Percentiles rank a stretch among this genome's conserved stretches.
phyloP scores from a whole-genome alignment of 148 eudicot species.

The Rhododendron kiyosumense region DNA sequence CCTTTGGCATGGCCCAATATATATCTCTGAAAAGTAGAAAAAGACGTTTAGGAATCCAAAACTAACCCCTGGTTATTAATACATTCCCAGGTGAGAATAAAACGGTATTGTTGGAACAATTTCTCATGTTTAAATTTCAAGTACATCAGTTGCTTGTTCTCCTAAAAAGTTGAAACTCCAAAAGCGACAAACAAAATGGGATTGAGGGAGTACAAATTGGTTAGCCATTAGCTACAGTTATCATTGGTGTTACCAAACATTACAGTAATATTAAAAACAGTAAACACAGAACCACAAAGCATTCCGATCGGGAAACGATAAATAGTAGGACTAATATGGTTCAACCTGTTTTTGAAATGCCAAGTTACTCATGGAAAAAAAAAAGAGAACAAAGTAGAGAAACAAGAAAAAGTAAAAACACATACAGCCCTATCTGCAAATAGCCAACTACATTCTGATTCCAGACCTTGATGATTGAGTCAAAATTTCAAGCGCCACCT shows the following conservation, averaged over 20 bases:
- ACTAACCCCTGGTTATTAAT: not conserved
- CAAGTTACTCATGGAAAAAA: not conserved
- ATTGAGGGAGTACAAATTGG: not conserved
- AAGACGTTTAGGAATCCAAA: not conserved
- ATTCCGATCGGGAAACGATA: not conserved
- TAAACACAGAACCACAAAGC: not conserved
- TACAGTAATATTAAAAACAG: not conserved
- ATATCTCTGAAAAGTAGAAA: not conserved
- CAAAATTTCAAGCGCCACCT: not conserved
- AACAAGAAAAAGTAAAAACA: not conserved
- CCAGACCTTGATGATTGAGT: not conserved
- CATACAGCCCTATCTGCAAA: not conserved
- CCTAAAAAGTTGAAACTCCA: not conserved
- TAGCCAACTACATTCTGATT: not conserved
- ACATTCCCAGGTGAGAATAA: not conserved
- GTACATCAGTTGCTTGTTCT: not conserved
- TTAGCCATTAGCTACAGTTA: not conserved
- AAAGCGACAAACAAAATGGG: not conserved
- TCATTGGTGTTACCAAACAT: not conserved
- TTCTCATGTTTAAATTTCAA: not conserved
- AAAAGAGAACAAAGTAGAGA: not conserved
- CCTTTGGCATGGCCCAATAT: not conserved
- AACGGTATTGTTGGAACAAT: not conserved
- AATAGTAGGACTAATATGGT: not conserved
- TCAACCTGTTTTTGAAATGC: not conserved